Percentiles rank a stretch among this genome's conserved stretches.
These are phyloP conservation scores for Talaromyces sp. DNA, from an alignment of 2,329 filamentous ascomycete species.

Conservation along the genomic window DNA sequence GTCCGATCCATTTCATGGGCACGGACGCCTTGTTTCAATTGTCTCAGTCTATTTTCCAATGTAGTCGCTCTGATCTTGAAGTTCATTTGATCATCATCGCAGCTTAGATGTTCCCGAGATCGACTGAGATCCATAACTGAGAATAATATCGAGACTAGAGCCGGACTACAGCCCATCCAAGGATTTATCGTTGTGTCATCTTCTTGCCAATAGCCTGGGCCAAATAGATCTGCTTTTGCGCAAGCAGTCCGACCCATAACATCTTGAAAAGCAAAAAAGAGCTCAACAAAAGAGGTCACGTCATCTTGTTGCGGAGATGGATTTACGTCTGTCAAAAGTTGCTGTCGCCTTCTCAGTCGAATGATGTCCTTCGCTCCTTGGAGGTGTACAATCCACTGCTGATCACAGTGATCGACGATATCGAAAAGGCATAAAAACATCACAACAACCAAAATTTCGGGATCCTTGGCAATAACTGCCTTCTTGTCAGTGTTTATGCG, in stretches of 20 bases:
- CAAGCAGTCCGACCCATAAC: conserved; percentile 49
- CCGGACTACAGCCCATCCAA: conserved; percentile 1
- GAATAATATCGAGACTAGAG: conserved; percentile 1
- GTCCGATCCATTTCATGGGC: neutral
- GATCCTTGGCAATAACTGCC: conserved; percentile 5
- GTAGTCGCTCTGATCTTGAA: neutral
- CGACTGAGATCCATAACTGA: neutral
- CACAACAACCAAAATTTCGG: conserved; percentile 32
- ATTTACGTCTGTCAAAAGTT: neutral
- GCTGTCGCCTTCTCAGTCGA: conserved; percentile 32
- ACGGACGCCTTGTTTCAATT: neutral
- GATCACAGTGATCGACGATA: conserved; percentile 36
- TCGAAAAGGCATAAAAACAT: conserved; percentile 41
- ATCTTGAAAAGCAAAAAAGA: conserved; percentile 49
- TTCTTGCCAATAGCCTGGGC: conserved; percentile 43
- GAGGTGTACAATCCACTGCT: conserved; percentile 46
- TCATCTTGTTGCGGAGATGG: neutral
- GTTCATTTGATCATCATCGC: neutral
- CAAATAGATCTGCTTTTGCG: conserved; percentile 45
- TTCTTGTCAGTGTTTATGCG: neutral
- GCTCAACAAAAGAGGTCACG: conserved; percentile 26
- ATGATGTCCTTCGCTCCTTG: conserved; percentile 46
- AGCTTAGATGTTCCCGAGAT: neutral
- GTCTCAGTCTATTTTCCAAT: neutral
- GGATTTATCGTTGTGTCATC: conserved; percentile 1